These are phyloP conservation scores for Leishmania major DNA, from an alignment of 208 protist species.

Conservation along the genomic window DNA sequence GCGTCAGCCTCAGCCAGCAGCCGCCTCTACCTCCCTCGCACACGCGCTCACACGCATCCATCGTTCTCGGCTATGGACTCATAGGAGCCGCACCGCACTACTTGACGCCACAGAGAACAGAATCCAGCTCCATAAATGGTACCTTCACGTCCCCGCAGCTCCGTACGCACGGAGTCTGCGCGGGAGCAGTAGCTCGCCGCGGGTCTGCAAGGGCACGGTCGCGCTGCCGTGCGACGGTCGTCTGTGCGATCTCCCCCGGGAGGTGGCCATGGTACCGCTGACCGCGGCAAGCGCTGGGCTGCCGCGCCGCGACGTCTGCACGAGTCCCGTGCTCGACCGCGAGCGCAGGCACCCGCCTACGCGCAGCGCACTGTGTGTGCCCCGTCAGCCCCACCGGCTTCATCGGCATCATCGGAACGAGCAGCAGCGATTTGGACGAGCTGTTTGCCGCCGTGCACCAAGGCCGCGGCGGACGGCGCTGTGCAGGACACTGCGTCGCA, in stretches of 20 bases:
- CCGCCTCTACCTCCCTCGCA: slow-evolving; percentile 56
- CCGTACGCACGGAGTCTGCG: slow-evolving; percentile 72
- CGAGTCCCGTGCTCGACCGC: too few relatives aligned
- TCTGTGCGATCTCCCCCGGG: not conserved
- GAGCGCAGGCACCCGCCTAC: too few relatives aligned
- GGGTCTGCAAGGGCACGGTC: slow-evolving; percentile 65
- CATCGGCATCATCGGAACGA: not conserved
- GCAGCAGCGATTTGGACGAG: not conserved
- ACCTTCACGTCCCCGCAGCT: slow-evolving; percentile 59
- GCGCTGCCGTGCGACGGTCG: slow-evolving; percentile 11
- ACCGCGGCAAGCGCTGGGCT: not conserved
- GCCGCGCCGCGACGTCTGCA: too few relatives aligned
- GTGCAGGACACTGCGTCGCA: too few relatives aligned
- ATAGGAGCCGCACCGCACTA: slow-evolving; percentile 26
- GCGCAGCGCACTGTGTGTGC: too few relatives aligned
- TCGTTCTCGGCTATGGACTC: not conserved
- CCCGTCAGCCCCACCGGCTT: too few relatives aligned
- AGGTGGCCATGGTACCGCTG: not conserved
- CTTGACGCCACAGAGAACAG: slow-evolving; percentile 50
- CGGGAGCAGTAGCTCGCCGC: slow-evolving; percentile 45
- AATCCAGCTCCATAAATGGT: slow-evolving; percentile 54
- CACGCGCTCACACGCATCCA: slow-evolving; percentile 23
- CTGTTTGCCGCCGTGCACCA: not conserved
- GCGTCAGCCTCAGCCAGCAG: slow-evolving; percentile 40
- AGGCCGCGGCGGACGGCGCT: too few relatives aligned